These are phyloP conservation scores for Glomus cerebriforme DNA, from an alignment of 192 early-diverging fungal genomes.

Conservation along the genomic window DNA sequence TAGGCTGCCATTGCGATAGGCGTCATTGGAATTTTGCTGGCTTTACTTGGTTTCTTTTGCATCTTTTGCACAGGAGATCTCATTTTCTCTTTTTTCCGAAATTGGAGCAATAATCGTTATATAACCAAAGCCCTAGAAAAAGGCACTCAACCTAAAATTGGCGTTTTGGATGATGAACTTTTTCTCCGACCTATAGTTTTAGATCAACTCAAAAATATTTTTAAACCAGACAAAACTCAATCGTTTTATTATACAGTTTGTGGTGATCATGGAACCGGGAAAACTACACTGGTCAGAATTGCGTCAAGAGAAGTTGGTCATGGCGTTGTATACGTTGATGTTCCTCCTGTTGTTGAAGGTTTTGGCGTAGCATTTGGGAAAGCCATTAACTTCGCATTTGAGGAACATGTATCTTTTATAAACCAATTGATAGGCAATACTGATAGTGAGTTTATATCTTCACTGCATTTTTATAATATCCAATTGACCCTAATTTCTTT, in stretches of 20 bases:
- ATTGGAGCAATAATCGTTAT: neutral
- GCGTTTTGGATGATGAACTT: neutral
- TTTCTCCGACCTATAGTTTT: conserved; percentile 9
- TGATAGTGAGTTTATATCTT: neutral
- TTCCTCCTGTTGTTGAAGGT: conserved; percentile 1
- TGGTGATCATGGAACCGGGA: conserved; percentile 31
- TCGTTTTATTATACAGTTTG: neutral
- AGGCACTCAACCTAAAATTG: conserved; percentile 3
- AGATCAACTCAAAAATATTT: conserved; percentile 5
- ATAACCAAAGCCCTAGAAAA: neutral
- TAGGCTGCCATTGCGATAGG: too few relatives aligned
- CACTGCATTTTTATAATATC: neutral
- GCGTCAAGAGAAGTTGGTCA: conserved; percentile 19
- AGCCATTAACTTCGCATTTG: conserved; percentile 2
- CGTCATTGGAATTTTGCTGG: too few relatives aligned
- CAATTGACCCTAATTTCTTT: too few relatives aligned
- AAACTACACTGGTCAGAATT: conserved; percentile 19
- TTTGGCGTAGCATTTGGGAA: conserved; percentile 5
- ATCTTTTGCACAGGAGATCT: neutral
- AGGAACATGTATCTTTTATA: neutral
- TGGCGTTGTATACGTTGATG: conserved; percentile 26
- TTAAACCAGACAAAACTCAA: conserved; percentile 3
- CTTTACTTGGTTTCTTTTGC: too few relatives aligned
- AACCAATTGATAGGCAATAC: neutral
- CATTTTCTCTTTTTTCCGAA: neutral